Evolutionary conservation across 2,329 filamentous ascomycete genomes (phyloP).

Genomic region (Ophiostoma novo-ulmi): DNA sequence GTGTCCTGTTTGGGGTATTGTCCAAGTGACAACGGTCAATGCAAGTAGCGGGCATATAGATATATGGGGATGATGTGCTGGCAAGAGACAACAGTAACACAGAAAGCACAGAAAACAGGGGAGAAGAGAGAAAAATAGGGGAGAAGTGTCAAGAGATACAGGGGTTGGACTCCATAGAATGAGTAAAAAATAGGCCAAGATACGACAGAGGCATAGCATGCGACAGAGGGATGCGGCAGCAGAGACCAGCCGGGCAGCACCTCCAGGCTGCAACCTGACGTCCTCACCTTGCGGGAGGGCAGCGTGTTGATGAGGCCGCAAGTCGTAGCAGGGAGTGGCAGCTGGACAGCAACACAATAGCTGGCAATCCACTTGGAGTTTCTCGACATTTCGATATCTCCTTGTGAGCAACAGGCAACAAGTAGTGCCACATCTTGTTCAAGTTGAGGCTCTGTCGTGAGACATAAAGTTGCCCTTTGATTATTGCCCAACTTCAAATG

Average conservation of each 20-base stretch:
- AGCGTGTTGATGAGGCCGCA: conserved; percentile 1
- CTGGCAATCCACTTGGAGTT: neutral
- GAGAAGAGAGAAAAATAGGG: neutral
- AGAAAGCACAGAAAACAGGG: neutral
- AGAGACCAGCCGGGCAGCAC: neutral
- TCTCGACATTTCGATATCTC: neutral
- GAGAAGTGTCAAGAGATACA: neutral
- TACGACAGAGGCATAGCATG: conserved; percentile 8
- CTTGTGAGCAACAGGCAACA: neutral
- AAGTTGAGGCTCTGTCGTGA: conserved; percentile 12
- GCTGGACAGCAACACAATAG: neutral
- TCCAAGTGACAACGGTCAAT: neutral
- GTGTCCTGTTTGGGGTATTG: neutral
- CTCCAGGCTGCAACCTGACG: neutral
- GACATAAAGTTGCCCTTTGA: neutral
- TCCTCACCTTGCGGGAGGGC: conserved; percentile 8
- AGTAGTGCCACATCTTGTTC: neutral
- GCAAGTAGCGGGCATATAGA: neutral
- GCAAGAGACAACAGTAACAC: neutral
- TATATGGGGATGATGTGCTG: conserved; percentile 7
- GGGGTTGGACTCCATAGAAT: neutral
- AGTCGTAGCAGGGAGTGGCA: neutral
- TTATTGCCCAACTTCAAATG: neutral
- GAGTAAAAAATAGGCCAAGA: neutral
- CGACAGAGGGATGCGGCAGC: conserved; percentile 1